Evolutionary conservation across 202 grass and related monocot species (phyloP).

Genomic region (Schoenoplectus tabernaemontani): DNA sequence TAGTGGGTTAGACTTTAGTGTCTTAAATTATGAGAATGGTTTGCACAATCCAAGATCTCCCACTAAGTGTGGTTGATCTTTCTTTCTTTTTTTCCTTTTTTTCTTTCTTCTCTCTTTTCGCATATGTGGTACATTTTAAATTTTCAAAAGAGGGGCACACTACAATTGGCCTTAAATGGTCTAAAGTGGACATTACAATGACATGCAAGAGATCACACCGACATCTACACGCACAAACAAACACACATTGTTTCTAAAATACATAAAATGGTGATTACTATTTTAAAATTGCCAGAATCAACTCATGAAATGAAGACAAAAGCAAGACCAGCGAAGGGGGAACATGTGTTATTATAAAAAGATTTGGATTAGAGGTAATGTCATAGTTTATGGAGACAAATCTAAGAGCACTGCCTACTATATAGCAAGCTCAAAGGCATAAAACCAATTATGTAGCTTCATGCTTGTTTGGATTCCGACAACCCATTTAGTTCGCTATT

Average conservation of each 20-base stretch:
- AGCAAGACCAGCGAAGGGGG: background rate
- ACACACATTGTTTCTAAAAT: background rate
- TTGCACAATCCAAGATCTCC: background rate
- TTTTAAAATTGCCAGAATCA: background rate
- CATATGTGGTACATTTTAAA: background rate
- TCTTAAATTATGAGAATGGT: background rate
- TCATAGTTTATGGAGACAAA: conserved; percentile 2
- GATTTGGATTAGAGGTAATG: conserved; percentile 1
- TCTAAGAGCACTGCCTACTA: conserved; percentile 15
- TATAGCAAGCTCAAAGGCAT: conserved; percentile 2
- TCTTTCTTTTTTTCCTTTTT: conserved; percentile 6
- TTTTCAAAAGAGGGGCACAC: background rate
- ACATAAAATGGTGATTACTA: background rate
- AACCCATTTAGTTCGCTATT: conserved; percentile 15
- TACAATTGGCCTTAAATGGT: conserved; percentile 9
- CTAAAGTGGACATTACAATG: background rate
- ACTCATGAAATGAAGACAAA: conserved; percentile 1
- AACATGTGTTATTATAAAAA: conserved; percentile 17
- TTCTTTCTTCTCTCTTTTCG: background rate
- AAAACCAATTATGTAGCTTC: background rate
- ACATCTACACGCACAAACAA: conserved; percentile 1
- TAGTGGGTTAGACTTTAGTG: background rate
- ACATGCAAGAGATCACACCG: background rate
- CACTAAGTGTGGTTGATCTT: conserved; percentile 7
- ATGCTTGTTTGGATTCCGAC: conserved; percentile 17